A percentile compares a stretch with the other conserved stretches of the same genome.
These are phyloP conservation scores for Imleria badia DNA, from an alignment of 768 basidiomycete species.

Conservation along the genomic window DNA sequence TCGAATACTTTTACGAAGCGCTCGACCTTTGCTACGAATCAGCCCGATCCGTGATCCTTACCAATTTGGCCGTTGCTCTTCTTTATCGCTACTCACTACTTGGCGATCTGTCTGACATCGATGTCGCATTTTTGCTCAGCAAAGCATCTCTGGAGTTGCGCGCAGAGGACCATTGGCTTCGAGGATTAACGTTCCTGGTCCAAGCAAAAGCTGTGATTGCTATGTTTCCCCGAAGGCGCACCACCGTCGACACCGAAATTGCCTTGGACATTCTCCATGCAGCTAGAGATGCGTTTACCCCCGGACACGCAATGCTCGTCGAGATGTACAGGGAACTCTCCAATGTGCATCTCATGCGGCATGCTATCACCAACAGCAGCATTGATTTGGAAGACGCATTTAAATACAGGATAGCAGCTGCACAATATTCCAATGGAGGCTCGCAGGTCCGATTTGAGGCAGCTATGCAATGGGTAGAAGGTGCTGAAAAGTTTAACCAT, in stretches of 20 bases:
- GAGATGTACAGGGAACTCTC: conserved; percentile 15
- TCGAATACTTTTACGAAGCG: conserved; percentile 20
- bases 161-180: conserved; percentile 14
- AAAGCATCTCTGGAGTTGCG: conserved; percentile 11
- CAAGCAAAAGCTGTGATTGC: conserved; percentile 21
- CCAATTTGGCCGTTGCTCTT: conserved; percentile 9
- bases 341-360: neutral
- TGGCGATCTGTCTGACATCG: conserved; percentile 16
- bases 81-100: conserved; percentile 4
- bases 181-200: conserved; percentile 12
- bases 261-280: conserved; percentile 18
- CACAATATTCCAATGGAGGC: conserved; percentile 19
- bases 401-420: conserved; percentile 16
- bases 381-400: conserved; percentile 26
- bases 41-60: conserved; percentile 6
- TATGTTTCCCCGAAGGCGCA: conserved; percentile 1
- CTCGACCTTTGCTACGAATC: conserved; percentile 14
- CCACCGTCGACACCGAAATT: conserved; percentile 16
- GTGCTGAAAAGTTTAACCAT: conserved; percentile 18
- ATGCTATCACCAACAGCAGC: conserved; percentile 10
- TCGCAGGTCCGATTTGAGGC: conserved; percentile 13
- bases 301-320: conserved; percentile 10
- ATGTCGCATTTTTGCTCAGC: conserved; percentile 19
- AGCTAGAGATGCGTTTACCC: conserved; percentile 3
- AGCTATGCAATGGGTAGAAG: conserved; percentile 24